Base-by-base conservation (phyloP, 768 basidiomycete genomes). In the Mycena vitilis region DNA sequence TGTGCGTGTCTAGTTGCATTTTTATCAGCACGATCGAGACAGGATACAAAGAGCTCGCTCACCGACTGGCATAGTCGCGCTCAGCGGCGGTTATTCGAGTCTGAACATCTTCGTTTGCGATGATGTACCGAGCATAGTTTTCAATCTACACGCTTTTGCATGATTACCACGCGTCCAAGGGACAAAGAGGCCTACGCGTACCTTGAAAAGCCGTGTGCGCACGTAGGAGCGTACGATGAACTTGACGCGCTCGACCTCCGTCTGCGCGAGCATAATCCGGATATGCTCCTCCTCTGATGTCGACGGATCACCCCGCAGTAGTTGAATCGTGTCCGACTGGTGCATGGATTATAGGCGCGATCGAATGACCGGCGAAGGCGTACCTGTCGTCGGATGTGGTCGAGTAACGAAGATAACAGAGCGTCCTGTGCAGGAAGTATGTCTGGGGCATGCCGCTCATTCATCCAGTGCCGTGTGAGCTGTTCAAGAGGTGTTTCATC, bases 231-330 rank as follows among this genome's bases (percentile, higher is more conserved):
- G 82, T 30, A 98, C 89, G 63, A 97, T 88, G 75, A 95, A 98
- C 79, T 95, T 96, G 73, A 95, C 94, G 48, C 96, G 89, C 76
- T 98, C 96, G 72, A 97, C 88, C 79, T 98, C 96, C 0, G 95
- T 96, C 80, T 96, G 95, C 0, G 94, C 96, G 60, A 98, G 90
- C 84, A 95, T 91, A 40, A 97, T 93, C 71, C 95, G 85, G 68
- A 96, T 93, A 74, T 98, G 95, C 70, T 98, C 96, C 69, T 97
- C 95, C 74, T 97, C 95, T 1, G 92, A 94, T 3, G 94, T 91
- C 44, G 89, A 87, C 0, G 94, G 92, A 77, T 97, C 95, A 30
- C 88, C 88, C 5, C 93, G 86, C 37, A 98, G 80, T 55, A 87
- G 81, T 75, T 88, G 94, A 42, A 94, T 94, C 64, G 88, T 88